Evolutionary conservation across 2,329 filamentous ascomycete genomes (phyloP).

Genomic region (Claviceps sp.): DNA sequence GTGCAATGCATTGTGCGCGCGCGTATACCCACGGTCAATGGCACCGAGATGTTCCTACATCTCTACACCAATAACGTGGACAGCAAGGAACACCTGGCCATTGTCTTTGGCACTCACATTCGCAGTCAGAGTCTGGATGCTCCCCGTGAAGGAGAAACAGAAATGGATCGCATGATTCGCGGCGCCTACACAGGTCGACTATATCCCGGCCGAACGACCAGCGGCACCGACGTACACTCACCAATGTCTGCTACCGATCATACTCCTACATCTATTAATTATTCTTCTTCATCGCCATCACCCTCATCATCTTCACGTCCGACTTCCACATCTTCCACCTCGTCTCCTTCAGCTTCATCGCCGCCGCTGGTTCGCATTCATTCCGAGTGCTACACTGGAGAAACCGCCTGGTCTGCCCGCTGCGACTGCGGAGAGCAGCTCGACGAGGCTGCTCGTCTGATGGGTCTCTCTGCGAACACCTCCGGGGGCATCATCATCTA

Average conservation of each 20-base stretch:
- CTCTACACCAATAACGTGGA: slow-evolving; percentile 88
- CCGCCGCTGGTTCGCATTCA: slow-evolving; percentile 81
- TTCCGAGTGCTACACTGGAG: slow-evolving; percentile 95
- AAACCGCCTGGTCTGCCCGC: slow-evolving; percentile 94
- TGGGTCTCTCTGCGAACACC: slow-evolving; percentile 55
- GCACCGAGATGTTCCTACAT: slow-evolving; percentile 94
- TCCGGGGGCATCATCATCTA: slow-evolving; percentile 89
- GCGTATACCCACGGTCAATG: slow-evolving; percentile 81
- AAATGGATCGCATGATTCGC: slow-evolving; percentile 83
- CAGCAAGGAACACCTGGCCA: slow-evolving; percentile 90
- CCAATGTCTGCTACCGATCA: background rate
- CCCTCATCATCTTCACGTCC: background rate
- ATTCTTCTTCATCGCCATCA: background rate
- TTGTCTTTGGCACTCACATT: slow-evolving; percentile 86
- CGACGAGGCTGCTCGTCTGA: slow-evolving; percentile 86
- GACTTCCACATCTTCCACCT: background rate
- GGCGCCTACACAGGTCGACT: slow-evolving; percentile 85
- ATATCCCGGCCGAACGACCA: slow-evolving; percentile 71
- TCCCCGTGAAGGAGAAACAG: slow-evolving; percentile 61
- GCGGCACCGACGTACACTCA: slow-evolving; percentile 30
- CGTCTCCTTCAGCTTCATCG: slow-evolving; percentile 5
- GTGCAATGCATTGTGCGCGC: slow-evolving; percentile 93
- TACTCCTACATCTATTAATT: background rate
- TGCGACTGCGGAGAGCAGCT: slow-evolving; percentile 98
- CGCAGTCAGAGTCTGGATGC: slow-evolving; percentile 60